A percentile compares a stretch with the other conserved stretches of the same genome.
These are phyloP conservation scores for Hymenoscyphus repandus DNA, from an alignment of 2,329 filamentous ascomycete species.

Conservation along the genomic window DNA sequence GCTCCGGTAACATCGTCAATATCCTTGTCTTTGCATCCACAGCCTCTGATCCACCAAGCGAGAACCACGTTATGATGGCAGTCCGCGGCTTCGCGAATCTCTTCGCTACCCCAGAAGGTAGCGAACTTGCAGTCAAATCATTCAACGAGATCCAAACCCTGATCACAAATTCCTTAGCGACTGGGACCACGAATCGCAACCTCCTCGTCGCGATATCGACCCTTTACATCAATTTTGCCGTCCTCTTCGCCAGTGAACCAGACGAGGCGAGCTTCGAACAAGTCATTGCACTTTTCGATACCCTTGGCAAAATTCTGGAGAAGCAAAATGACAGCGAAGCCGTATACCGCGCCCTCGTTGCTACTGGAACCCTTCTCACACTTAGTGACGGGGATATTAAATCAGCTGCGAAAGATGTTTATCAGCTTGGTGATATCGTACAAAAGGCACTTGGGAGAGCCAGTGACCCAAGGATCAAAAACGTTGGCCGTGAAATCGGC, in stretches of 20 bases:
- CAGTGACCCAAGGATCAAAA: constrained; percentile 55
- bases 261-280: constrained; percentile 34
- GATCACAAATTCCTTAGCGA: constrained; percentile 58
- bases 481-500: constrained; percentile 52
- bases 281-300: constrained; percentile 45
- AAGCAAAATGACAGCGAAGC: constrained; percentile 74
- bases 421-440: constrained; percentile 45
- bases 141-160: constrained; percentile 44
- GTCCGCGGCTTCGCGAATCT: constrained; percentile 78
- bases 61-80: constrained; percentile 85
- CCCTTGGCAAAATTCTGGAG: constrained; percentile 57
- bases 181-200: constrained; percentile 69
- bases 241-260: constrained; percentile 51
- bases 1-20: constrained; percentile 53
- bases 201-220: constrained; percentile 79
- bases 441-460: constrained; percentile 44
- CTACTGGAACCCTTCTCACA: constrained; percentile 70
- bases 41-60: constrained; percentile 51
- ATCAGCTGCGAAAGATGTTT: constrained; percentile 48
- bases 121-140: constrained; percentile 52
- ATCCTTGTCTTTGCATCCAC: constrained; percentile 54
- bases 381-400: constrained; percentile 48
- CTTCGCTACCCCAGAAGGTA: constrained; percentile 70
- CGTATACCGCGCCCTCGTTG: constrained; percentile 75
- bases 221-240: constrained; percentile 77